phyloP scores from a whole-genome alignment of 306 rosid species.

The Gleditsia sinensis region DNA sequence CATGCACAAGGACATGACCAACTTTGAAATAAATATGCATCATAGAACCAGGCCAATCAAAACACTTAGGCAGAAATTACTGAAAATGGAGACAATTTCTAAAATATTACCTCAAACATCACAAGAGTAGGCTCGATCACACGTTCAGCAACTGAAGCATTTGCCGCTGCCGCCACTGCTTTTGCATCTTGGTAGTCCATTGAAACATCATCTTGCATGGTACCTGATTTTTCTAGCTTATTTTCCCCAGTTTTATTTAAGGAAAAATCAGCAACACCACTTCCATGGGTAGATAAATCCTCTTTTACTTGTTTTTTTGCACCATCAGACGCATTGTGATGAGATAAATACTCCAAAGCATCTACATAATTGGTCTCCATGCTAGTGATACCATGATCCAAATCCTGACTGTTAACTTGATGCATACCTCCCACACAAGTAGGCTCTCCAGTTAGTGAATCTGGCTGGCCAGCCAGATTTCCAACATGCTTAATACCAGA shows the following conservation, averaged over 20 bases:
- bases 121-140: constrained; percentile 65
- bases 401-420: constrained; percentile 49
- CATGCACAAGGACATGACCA: too few species aligned
- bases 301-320: constrained; percentile 74
- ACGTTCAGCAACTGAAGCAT: constrained; percentile 61
- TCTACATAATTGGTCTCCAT: constrained; percentile 81
- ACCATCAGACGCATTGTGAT: constrained; percentile 64
- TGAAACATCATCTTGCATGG: constrained; percentile 38
- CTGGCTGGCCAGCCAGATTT: constrained; percentile 41
- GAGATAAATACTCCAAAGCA: constrained; percentile 50
- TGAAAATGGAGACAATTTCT: not conserved
- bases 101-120: constrained; percentile 57
- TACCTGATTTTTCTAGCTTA: constrained; percentile 56
- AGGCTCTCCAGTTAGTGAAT: constrained; percentile 37
- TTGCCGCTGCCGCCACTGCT: constrained; percentile 47
- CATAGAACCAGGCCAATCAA: not conserved
- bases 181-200: constrained; percentile 51
- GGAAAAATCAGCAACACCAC: constrained; percentile 56
- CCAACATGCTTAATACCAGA: constrained; percentile 38
- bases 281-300: constrained; percentile 61
- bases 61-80: not conserved
- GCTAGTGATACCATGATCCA: constrained; percentile 64
- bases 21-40: too few species aligned
- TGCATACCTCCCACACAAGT: constrained; percentile 33
- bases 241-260: constrained; percentile 52